Base-by-base conservation (phyloP, 2,329 filamentous ascomycete species). In the Clonostachys rosea region DNA sequence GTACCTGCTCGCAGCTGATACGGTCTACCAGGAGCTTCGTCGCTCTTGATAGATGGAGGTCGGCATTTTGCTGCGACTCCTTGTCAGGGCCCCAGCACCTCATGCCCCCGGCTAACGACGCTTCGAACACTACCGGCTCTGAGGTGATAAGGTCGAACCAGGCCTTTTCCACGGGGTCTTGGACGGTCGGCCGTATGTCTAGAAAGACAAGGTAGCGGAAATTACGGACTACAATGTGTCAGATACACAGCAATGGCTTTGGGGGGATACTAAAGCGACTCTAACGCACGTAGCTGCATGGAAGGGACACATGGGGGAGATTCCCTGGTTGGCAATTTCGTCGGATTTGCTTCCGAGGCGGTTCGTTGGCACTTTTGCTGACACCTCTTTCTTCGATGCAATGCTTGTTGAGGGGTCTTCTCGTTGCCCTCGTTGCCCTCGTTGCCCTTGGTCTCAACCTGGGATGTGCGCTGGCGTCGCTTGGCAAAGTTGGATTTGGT, bases 401-500 rank as follows among this genome's bases (percentile, higher is more conserved):
- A 20, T 13, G 40, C 12, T 14, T 20, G 20, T 13, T n/a, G 16
- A 42, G 8, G 16, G 34, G 24, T 11, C 47, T 13, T 14, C n/a
- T 33, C 17, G 36, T 11, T 18, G 36, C 12, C 5, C 14, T 33
- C 17, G 36, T 11, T 18, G 36, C 12, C 5, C 14, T n/a, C 36
- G 36, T 8, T 14, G 11, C 36, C 36, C 7, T n/a, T 18, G 36
- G 12, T 39, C 14, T 39, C 36, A 7, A 1, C 17, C 36, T n/a
- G 12, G 17, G 43, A 37, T 18, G 39, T 46, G 14, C 40, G 42
- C 49, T 40, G 36, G 17, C 49, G 46, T 5, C 49, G 40, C 34
- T 43, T 46, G 43, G 46, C 46, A 40, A 50, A 50, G n/a, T 50
- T 50, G 46, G 37, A 34, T 33, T 41, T 18, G 6, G 49, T 50